Evolutionary conservation across 139 green algal genomes (phyloP), one percentile per base, ranked within the genome.

Genomic region (Dunaliella sp.): DNA sequence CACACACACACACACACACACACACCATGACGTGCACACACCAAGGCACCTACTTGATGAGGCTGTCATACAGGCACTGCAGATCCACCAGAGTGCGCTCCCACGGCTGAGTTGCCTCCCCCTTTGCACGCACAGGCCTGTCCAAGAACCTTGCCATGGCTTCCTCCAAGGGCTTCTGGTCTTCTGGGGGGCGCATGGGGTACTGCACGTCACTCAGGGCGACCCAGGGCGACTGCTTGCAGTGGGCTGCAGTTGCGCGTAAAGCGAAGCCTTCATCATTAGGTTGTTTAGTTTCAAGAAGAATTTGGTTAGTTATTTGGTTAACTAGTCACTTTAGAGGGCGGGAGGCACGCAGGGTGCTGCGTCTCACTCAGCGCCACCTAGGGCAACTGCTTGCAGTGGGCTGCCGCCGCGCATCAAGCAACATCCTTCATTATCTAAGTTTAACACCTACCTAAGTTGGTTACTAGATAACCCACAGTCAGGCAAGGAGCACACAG

Each of bases 51-150:
- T 65, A 32, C 75, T 93, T 89, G 81, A 98, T 88, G 31, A 95
- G 72, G 75, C 80, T 86, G 81, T 93, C 89, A 85, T 93, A 95
- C 26, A 95, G 36, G 85, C 92, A 91, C 57, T 92, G 87, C 84
- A 97, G 84, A 87, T 97, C 94, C 0, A 83, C 88, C 48, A 94
- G 89, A 3, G 94, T 85, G 81, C 12, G 7, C 75, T 37, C 48
- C 48, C 48, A 65, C 7, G 48, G 48, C 48, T 65, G 48, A 7
- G 48, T 7, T 16, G 7, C 48, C 48, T 7, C 16, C 7, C 48
- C 48, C 16, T 7, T 7, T 16, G 48, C 48, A 65, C 48, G 48
- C 48, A 65, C 48, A 65, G 48, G 48, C 7, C 48, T 7, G 7
- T 65, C 48, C 48, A 65, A 16, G 48, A 65, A 65, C 48, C 48